Base-by-base conservation (phyloP, 805 yeast species). In the Komagataella ulmi region DNA sequence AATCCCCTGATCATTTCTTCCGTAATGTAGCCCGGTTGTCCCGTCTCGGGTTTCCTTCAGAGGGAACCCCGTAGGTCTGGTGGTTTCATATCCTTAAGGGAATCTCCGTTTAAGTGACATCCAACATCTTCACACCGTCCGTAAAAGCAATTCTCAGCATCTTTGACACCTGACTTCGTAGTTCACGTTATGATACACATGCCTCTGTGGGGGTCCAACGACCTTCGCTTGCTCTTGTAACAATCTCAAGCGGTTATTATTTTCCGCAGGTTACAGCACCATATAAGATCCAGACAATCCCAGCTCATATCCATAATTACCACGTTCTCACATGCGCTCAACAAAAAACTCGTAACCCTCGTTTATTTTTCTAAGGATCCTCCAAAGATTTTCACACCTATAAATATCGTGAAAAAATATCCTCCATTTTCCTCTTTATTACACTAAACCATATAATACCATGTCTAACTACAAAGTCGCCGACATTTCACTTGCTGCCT, bases 401-500 rank as follows among this genome's bases (percentile, higher is more conserved):
- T 30, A 30, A 30, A 30, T 30, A 30, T 30, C 40, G 40, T 30
- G 40, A 30, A 30, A 10, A 8, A 30, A 8, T 10, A 30, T 10
- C 40, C 40, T 30, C 4, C 14, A 5, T 30, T 8, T 30, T 30
- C 40, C 40, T 30, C 40, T 30, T 10, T 14, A 21, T 12, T 14
- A 30, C 14, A 30, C 14, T 30, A 30, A 30, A 8, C 40, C 40
- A 30, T 7, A 30, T 30, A 8, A 30, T 30, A 30, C 40, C 46
- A 44, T 44, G 46, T 44, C 72, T 62, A 85, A 82, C 74, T 93
- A 81, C 81, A 91, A 93, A 75, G 96, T 91, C 71, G 95, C 97
- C 65, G 99, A 91, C 74, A 86, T 93, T 74, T 87, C 97, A 63
- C 82, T 91, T 60, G 98, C 99, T 68, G 99, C 99, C 69, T 91